Evolutionary conservation across 768 basidiomycete genomes (phyloP).

Genomic region (Tylopilus vinaceipallidus): DNA sequence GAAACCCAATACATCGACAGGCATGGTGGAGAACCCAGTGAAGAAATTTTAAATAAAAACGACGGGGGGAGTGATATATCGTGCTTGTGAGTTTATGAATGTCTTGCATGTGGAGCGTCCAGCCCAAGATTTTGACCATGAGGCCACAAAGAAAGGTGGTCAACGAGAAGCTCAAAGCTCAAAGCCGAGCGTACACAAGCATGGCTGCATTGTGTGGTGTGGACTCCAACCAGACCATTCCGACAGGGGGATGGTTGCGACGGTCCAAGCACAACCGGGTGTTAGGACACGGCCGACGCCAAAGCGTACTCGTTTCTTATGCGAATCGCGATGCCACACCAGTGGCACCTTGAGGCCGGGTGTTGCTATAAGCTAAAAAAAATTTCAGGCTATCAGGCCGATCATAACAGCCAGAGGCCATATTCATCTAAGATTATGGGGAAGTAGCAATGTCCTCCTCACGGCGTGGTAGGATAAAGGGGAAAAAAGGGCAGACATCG

Average conservation of each 20-base stretch:
- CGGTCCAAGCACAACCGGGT: neutral
- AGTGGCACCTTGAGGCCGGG: no score
- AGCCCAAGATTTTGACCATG: neutral
- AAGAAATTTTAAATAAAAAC: neutral
- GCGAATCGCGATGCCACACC: no score
- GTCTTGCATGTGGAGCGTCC: slow-evolving; percentile 2
- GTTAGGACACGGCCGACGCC: neutral
- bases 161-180: slow-evolving; percentile 3
- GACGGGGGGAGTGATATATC: neutral
- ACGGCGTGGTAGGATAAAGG: neutral
- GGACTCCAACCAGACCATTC: neutral
- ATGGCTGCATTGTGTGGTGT: neutral
- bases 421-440: neutral
- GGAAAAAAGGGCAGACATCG: neutral
- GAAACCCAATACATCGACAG: neutral
- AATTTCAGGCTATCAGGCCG: neutral
- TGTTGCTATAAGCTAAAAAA: no score
- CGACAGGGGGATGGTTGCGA: neutral
- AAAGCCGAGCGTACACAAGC: neutral
- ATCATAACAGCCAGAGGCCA: slow-evolving; percentile 2
- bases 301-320: no score
- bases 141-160: neutral
- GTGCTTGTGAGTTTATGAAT: neutral
- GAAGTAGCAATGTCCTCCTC: slow-evolving; percentile 5
- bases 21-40: slow-evolving; percentile 6